Base-by-base conservation (phyloP, 106 monocot species). In the Iris macrosiphon region DNA sequence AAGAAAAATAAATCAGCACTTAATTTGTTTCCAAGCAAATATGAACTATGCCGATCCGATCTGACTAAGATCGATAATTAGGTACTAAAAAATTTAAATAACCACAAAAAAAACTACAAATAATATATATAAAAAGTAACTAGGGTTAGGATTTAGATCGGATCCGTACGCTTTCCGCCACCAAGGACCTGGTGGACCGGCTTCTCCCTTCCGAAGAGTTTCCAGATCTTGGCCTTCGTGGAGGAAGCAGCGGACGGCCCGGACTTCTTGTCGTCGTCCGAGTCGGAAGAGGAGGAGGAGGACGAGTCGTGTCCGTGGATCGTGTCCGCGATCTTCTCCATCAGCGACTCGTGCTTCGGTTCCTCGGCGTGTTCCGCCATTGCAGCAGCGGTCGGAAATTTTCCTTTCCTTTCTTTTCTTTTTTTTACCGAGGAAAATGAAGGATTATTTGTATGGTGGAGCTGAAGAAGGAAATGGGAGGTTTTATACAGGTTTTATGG, bases 121-220 rank as follows among this genome's bases (percentile, higher is more conserved):
- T 45, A 45, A 45, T 35, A n/a, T 28, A 27, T 51, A 51, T 13
- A 12, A 11, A 51, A 51, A 4, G 11, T 9, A 12, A 9, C 6
- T 51, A 40, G 16, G 7, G 2, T 40, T 13, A 27, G 11, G 13
- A 9, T 27, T 27, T 28, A n/a, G 22, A 37, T 11, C 49, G 19
- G 49, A 38, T 35, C 19, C 58, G 29, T 72, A 72, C 72, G 72
- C 43, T 76, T 81, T 31, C 87, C 81, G 27, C 77, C 75, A 16
- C 87, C 87, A 43, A 81, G 50, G 32, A 81, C 70, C 30, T 47
- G 22, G 53, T 87, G 78, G 28, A 87, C 74, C 14, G 81, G 74
- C 69, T 55, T 59, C 57, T 87, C 77, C 16, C 87, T 32, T 31
- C 87, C 87, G 46, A 87, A 81, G 55, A 87, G 50, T 49, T 71